Conservation (phyloP, 768 basidiomycete genomes). For the Hypholoma sublateritium region DNA sequence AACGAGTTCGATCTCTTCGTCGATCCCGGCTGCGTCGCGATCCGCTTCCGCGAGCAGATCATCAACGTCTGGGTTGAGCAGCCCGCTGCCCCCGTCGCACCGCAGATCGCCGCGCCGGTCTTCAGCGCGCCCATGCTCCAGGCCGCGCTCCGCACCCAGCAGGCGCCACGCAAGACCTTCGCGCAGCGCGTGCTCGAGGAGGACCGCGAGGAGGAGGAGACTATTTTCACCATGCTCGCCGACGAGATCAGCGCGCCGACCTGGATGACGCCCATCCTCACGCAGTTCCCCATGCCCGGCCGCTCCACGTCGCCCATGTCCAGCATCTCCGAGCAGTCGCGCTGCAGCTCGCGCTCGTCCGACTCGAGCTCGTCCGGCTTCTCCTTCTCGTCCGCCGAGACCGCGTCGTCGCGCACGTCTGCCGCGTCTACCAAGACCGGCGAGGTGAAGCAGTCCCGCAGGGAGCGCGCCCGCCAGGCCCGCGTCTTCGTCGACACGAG, state of each 20-base stretch:
- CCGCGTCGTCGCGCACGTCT: slow-evolving; percentile 45
- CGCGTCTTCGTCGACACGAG: slow-evolving; percentile 73
- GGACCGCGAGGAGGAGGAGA: slow-evolving; percentile 71
- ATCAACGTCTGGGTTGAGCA: slow-evolving; percentile 67
- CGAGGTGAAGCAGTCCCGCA: slow-evolving; percentile 56
- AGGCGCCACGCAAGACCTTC: slow-evolving; percentile 50
- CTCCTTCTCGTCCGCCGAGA: slow-evolving; percentile 54
- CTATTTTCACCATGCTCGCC: slow-evolving; percentile 73
- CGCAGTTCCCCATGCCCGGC: slow-evolving; percentile 52
- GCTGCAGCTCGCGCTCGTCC: slow-evolving; percentile 69
- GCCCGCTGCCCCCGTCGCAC: no score
- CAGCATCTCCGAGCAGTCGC: slow-evolving; percentile 60
- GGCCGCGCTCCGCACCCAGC: slow-evolving; percentile 8
- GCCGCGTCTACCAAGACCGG: slow-evolving; percentile 33
- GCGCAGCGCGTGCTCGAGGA: slow-evolving; percentile 74
- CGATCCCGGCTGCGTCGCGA: slow-evolving; percentile 76
- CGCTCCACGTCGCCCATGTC: slow-evolving; percentile 63
- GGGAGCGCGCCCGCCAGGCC: slow-evolving; percentile 66
- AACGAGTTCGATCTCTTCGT: slow-evolving; percentile 78
- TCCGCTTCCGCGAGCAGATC: slow-evolving; percentile 54
- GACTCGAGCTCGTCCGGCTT: slow-evolving; percentile 63
- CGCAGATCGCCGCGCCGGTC: slow-evolving; percentile 17
- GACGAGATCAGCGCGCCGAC: slow-evolving; percentile 68
- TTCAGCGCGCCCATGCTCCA: slow-evolving; percentile 18
- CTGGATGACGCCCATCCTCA: slow-evolving; percentile 66